Evolutionary conservation across 1,284 basidiomycete species (phyloP), one percentile per base, ranked within the genome.

Genomic region (Lignosus rhinocerotis): DNA sequence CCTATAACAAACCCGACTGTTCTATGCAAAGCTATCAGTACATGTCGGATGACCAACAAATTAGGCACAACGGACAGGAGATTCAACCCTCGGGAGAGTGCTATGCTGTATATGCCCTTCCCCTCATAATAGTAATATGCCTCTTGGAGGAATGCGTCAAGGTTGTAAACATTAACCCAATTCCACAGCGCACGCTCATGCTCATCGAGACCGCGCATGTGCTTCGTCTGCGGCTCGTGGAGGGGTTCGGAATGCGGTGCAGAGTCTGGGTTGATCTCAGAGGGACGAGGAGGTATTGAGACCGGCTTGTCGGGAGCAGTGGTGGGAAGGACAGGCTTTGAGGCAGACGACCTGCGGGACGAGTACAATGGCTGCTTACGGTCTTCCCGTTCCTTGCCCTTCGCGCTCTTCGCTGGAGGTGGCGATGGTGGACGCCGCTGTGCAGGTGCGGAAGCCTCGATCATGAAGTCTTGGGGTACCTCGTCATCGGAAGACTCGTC

Each of bases 91-190:
- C 92, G 83, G 5, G 92, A 83, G 16, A 99, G 80, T 4, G 90
- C 92, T 67, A 99, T 99, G 66, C 93, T 96, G 74, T 91, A 96
- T 50, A 97, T 89, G 0, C 96, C 96, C 70, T 98, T 97, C 34
- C 95, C 95, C 67, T 93, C 89, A 71, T 99, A 99, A 73, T 98
- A 99, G 51, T 83, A 81, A 73, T 99, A 99, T 42, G 93, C 93
- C 67, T 98, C 94, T 76, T 96, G 93, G 33, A 99, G 75, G 73
- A 97, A 99, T 7, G 86, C 87, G 69, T 99, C 96, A 41, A 99
- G 81, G 71, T 99, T 96, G 69, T 94, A 93, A 8, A 98, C 93
- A 71, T 99, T 99, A 61, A 97, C 94, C 97, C 97, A 99, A 63
- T 93, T 91, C 97, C 97, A 99, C 44, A 98, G 72, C 0, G 96